Base-by-base conservation (phyloP, 2,329 filamentous ascomycete genomes). In the Chrysosporium keratinophilum region DNA sequence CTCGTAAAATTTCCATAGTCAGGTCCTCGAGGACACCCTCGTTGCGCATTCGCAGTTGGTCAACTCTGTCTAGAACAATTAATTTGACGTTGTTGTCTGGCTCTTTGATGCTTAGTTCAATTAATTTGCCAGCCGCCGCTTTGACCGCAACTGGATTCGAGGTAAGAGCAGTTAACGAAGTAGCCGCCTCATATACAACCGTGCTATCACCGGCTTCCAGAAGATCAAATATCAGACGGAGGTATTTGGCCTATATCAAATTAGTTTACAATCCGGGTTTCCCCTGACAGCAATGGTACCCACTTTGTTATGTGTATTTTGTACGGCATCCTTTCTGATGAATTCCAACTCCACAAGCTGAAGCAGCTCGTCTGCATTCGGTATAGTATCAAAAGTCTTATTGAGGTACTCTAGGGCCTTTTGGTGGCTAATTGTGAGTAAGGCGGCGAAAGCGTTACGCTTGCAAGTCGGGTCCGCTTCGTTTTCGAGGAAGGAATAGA, bases 31-130 rank as follows among this genome's bases (percentile, higher is more conserved):
- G 73, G 17, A 97, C 83, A 50, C 90, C 90, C 66, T 93, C 87
- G 62, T 95, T 94, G 71, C 88, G 88, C 67, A 85, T 83, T 62
- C 90, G 81, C 58, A 96, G 71, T 64, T 91, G 84, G 64, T 95
- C 86, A 37, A 98, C 93, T 44, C 91, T 85, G 65, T 97, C 93
- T 42, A 98, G 78, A 17, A 98, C 93, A 62, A 98, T 98, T 44
- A 98, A 83, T 75, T 98, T 98, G 59, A 98, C 93, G 67, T 98
- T 98, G 76, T 98, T 98, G 70, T 98, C 93, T 0, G 93, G 85
- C 72, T 97, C 93, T 73, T 95, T 95, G 68, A 98, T 96, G 67
- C 87, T 89, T 7, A 98, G 78, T 70, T 98, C 93, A 59, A 97
- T 95, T 68, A 98, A 93, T 67, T 98, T 98, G 62, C 82, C 81